Conservation (phyloP, 805 yeast genomes). For the Wickerhamiella occidentalis region DNA sequence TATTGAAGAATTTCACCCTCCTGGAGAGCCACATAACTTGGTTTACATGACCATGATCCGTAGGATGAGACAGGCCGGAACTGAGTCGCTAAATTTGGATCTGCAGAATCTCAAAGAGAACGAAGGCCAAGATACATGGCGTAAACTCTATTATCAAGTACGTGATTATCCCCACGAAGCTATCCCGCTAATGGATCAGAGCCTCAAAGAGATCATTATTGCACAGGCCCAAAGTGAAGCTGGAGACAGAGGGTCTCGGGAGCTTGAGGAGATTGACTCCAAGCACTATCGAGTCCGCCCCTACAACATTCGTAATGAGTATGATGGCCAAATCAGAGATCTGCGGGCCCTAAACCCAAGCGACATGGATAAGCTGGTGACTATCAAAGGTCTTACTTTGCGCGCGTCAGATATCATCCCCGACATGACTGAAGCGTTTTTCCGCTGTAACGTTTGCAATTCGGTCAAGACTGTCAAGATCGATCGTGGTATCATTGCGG, state of each 20-base stretch:
- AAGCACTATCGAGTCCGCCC: constrained; percentile 82
- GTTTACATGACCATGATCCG: constrained; percentile 63
- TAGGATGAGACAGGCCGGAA: constrained; percentile 64
- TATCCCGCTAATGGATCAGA: constrained; percentile 94
- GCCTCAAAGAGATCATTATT: constrained; percentile 80
- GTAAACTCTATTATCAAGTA: constrained; percentile 71
- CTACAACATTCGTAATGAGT: constrained; percentile 26
- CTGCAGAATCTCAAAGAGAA: constrained; percentile 58
- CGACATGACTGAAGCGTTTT: constrained; percentile 95
- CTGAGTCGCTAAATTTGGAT: constrained; percentile 75
- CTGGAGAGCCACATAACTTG: constrained; percentile 57
- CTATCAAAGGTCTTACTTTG: constrained; percentile 80
- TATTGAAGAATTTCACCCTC: constrained; percentile 68
- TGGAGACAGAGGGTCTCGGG: constrained; percentile 16
- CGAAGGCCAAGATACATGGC: constrained; percentile 46
- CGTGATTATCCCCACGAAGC: constrained; percentile 93
- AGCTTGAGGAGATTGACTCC: constrained; percentile 62
- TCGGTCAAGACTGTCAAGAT: constrained; percentile 86
- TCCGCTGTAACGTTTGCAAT: constrained; percentile 88
- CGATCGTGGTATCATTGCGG: constrained; percentile 88
- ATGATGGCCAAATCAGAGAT: constrained; percentile 45
- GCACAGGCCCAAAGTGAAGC: constrained; percentile 27
- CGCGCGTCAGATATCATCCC: constrained; percentile 88
- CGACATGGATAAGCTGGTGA: constrained; percentile 86
- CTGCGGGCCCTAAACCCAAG: constrained; percentile 89